A percentile compares a stretch with the other conserved stretches of the same genome.
phyloP scores from a whole-genome alignment of 306 rosid genomes.

The Styphnolobium japonicum region DNA sequence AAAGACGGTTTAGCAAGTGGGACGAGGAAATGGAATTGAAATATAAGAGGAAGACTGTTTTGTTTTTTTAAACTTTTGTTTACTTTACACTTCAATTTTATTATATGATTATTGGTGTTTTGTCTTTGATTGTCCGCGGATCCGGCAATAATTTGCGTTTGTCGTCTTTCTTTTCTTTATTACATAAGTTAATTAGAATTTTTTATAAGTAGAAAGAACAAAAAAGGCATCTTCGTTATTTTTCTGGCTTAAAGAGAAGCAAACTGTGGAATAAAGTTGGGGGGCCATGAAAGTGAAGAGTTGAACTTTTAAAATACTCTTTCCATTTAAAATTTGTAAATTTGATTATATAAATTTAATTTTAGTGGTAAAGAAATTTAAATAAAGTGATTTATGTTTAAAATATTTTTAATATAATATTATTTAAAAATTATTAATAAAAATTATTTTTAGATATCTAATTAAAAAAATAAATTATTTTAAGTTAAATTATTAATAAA shows the following conservation, averaged over 20 bases:
- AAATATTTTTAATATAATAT: too few species aligned
- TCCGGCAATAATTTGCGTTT: constrained; percentile 46
- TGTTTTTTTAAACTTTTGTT: constrained; percentile 15
- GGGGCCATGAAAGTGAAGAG: constrained; percentile 30
- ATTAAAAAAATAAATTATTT: too few species aligned
- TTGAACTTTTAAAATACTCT: constrained; percentile 10
- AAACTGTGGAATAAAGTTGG: constrained; percentile 5
- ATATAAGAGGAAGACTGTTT: constrained; percentile 24
- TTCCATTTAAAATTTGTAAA: too few species aligned
- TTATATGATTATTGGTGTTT: constrained; percentile 26
- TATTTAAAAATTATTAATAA: too few species aligned
- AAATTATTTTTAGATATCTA: too few species aligned
- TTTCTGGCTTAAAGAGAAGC: constrained; percentile 3
- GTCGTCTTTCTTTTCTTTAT: constrained; percentile 31
- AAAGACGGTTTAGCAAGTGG: constrained; percentile 24
- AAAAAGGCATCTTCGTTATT: constrained; percentile 1
- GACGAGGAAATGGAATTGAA: constrained; percentile 27
- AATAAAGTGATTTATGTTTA: too few species aligned
- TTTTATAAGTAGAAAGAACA: constrained; percentile 11
- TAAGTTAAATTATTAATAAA: too few species aligned
- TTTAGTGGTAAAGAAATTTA: too few species aligned
- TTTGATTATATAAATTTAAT: too few species aligned
- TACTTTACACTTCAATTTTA: constrained; percentile 10
- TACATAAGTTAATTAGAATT: neutral
- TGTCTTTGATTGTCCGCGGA: constrained; percentile 42